Evolutionary conservation across 2,329 filamentous ascomycete genomes (phyloP).

Genomic region (Ascochyta fabae): DNA sequence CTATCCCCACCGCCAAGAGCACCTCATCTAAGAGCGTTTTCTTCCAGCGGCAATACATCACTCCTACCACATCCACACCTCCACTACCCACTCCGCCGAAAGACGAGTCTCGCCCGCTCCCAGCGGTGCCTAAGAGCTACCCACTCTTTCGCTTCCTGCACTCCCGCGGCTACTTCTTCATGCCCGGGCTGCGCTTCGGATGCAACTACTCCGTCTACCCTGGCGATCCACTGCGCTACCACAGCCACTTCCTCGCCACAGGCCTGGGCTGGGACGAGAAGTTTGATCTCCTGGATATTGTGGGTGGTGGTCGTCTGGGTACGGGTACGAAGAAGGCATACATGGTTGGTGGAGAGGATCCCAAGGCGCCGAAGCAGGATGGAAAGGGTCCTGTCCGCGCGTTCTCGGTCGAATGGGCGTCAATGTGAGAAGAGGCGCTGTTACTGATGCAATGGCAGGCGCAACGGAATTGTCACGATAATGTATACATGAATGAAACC

Average conservation of each 20-base stretch:
- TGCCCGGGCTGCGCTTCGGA: slow-evolving; percentile 91
- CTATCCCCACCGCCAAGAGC: slow-evolving; percentile 16
- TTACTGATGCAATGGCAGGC: not conserved
- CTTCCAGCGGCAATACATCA: slow-evolving; percentile 47
- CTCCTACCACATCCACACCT: slow-evolving; percentile 55
- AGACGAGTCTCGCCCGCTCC: slow-evolving; percentile 36
- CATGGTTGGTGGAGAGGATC: slow-evolving; percentile 73
- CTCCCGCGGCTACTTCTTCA: slow-evolving; percentile 80
- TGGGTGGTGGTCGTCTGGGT: slow-evolving; percentile 84
- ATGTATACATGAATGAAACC: slow-evolving; percentile 4
- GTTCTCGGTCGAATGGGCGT: slow-evolving; percentile 93
- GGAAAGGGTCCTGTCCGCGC: slow-evolving; percentile 62
- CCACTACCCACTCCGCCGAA: slow-evolving; percentile 34
- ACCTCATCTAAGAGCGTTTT: slow-evolving; percentile 20
- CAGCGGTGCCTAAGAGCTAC: slow-evolving; percentile 57
- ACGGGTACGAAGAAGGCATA: slow-evolving; percentile 97
- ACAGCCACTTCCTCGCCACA: slow-evolving; percentile 91
- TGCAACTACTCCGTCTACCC: slow-evolving; percentile 95
- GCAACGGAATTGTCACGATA: not conserved
- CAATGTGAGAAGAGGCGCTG: slow-evolving; percentile 67
- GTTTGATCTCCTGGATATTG: slow-evolving; percentile 81
- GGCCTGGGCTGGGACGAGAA: slow-evolving; percentile 86
- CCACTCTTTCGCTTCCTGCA: slow-evolving; percentile 84
- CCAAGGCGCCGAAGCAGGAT: slow-evolving; percentile 5
- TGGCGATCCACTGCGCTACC: slow-evolving; percentile 91